These are phyloP conservation scores for Euphorbia pulcherrima DNA, from an alignment of 345 rosid species.

Conservation along the genomic window DNA sequence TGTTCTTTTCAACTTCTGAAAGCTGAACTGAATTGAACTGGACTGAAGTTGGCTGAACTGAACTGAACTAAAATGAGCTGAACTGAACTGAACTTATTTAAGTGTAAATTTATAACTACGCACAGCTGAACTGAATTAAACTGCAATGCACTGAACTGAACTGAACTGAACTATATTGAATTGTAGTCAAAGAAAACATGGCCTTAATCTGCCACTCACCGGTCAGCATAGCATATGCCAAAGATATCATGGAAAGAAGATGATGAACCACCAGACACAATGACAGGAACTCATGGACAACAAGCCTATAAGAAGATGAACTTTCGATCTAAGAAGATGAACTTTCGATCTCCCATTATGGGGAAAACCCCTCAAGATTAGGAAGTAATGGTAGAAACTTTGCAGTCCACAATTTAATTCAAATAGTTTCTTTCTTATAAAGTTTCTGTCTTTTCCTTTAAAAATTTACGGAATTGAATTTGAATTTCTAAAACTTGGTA, in stretches of 20 bases:
- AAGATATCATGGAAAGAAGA: slow-evolving; percentile 52
- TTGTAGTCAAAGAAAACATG: too few relatives aligned
- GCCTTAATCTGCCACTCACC: slow-evolving; percentile 83
- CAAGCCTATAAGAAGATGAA: neutral
- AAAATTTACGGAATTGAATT: neutral
- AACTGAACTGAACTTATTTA: too few relatives aligned
- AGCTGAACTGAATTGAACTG: too few relatives aligned
- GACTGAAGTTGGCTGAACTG: too few relatives aligned
- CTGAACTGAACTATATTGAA: too few relatives aligned
- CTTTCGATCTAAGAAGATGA: neutral
- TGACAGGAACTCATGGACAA: neutral
- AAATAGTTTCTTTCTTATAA: neutral
- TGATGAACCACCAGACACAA: slow-evolving; percentile 70
- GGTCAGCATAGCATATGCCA: slow-evolving; percentile 67
- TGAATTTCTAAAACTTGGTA: neutral
- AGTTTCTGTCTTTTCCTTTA: neutral
- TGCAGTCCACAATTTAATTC: neutral
- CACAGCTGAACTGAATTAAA: too few relatives aligned
- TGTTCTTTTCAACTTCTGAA: too few relatives aligned
- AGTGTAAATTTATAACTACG: too few relatives aligned
- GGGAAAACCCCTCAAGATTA: neutral
- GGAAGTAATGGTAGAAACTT: too few relatives aligned
- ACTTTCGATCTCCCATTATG: neutral
- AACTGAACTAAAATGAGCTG: too few relatives aligned
- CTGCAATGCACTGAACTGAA: too few relatives aligned